Evolutionary conservation across 176 grass and related monocot species (phyloP), one percentile per base, ranked within the genome.

Genomic region (Oryza meridionalis): DNA sequence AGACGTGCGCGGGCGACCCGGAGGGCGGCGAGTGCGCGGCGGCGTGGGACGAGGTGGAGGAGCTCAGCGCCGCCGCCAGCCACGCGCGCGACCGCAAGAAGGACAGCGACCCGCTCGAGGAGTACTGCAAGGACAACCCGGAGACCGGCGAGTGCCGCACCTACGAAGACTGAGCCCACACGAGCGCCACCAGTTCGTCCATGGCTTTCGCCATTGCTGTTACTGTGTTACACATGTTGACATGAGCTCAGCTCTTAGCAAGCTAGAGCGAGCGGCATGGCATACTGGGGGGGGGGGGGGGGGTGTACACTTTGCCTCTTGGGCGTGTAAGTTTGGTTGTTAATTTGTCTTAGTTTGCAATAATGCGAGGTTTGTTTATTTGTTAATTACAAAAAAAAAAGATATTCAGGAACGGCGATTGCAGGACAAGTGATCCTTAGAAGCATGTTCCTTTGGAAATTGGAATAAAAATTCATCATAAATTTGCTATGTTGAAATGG

Each of bases 21-120:
- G 78, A 21, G 65, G 78, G 89, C 45, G 89, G 87, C 53, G 91
- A 98, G 89, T 98, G 93, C 81, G 91, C 25, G 19, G 96, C 96
- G 45, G 96, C 96, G 40, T 98, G 96, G 96, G 96, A 98, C 67
- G 93, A 98, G 79, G 96, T 98, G 87, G 96, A 95, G 93, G 91
- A 98, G 87, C 96, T 98, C 63, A 92, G 85, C 81, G 91, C 93
- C 44, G 87, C 96, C 9, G 96, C 96, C 4, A 90, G 91, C 80
- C 91, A 95, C 58, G 89, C 89, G 24, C 84, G 96, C 45, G 96
- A 98, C 65, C 88, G 81, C 85, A 76, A 68, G 49, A 95, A 98
- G 87, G 66, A 46, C 53, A 81, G 29, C 42, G 93, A 98, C 70
- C 96, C 96, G 62, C 91, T 98, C 44, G 93, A 98, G 80, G 77